phyloP scores from a whole-genome alignment of 2,329 filamentous ascomycete genomes.

The Clonostachys byssicola region DNA sequence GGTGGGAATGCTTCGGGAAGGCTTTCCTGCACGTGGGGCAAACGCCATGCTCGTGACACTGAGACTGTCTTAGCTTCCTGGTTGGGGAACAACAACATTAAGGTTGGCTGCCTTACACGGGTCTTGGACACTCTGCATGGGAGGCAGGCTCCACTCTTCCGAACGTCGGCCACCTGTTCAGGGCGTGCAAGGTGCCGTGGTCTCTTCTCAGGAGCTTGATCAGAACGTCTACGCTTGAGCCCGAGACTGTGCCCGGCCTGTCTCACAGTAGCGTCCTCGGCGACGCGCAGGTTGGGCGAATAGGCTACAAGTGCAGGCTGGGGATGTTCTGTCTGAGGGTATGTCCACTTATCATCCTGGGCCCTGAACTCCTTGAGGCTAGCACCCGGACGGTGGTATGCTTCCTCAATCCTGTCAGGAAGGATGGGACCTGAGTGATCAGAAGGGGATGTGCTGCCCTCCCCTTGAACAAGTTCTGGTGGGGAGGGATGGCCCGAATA shows the following conservation, averaged over 20 bases:
- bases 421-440: constrained; percentile 29
- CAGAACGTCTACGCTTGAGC: constrained; percentile 28
- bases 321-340: constrained; percentile 25
- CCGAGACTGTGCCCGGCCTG: constrained; percentile 14
- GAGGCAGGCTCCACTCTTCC: constrained; percentile 42
- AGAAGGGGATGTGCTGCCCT: constrained; percentile 31
- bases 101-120: constrained; percentile 31
- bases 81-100: not conserved
- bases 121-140: constrained; percentile 43
- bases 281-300: constrained; percentile 16
- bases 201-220: constrained; percentile 24
- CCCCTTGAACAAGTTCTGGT: constrained; percentile 27
- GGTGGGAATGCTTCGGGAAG: constrained; percentile 31
- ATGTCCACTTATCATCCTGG: constrained; percentile 34
- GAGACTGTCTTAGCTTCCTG: constrained; percentile 1
- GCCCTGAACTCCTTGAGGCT: constrained; percentile 26
- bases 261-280: not conserved
- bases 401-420: constrained; percentile 21
- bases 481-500: constrained; percentile 28
- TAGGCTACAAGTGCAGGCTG: constrained; percentile 17
- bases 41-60: constrained; percentile 35
- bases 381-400: constrained; percentile 17
- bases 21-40: constrained; percentile 34
- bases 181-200: constrained; percentile 29
- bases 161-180: constrained; percentile 42